Base-by-base conservation (phyloP, 2,329 filamentous ascomycete species). In the Triangularia verruculosa region DNA sequence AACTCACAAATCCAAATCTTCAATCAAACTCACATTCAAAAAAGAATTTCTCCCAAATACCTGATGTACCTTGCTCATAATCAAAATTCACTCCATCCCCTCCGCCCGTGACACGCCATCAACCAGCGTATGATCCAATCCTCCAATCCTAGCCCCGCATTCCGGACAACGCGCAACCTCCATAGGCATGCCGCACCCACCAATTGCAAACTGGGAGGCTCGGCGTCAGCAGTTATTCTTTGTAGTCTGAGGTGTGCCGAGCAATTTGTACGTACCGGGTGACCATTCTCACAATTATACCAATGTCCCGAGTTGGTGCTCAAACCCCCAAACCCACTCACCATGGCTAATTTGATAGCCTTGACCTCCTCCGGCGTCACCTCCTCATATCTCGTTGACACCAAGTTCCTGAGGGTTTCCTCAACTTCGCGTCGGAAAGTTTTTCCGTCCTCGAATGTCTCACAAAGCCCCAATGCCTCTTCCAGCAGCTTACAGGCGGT, bases 161-260 rank as follows among this genome's bases (percentile, higher is more conserved):
- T 90, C 82, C 0, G 88, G 87, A 67, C 89, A 92, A 1, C 73
- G 73, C 1, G 87, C 81, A 17, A 70, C 61, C 71, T 91, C 65
- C 85, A 89, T 88, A 0, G 88, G 84, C 80, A 86, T 84, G 1
- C 87, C 87, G 69, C 87, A 89, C 64, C 90, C 85, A 0, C 86
- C 87, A 30, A 90, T 79, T 0, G 86, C 85, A 67, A 90, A 88
- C 2, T 83, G 82, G 28, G 70, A 39, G n/a, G n/a, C n/a, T n/a
- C n/a, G n/a, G n/a, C n/a, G n/a, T n/a, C n/a, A n/a, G n/a, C n/a
- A n/a, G n/a, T n/a, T n/a, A n/a, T n/a, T n/a, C n/a, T n/a, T n/a
- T n/a, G n/a, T n/a, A n/a, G n/a, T n/a, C n/a, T n/a, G n/a, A n/a
- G 0, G 80, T 85, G 0, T 82, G 80, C 0, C 59, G 59, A 82